Evolutionary conservation across 2,329 filamentous ascomycete genomes (phyloP), one percentile per base, ranked within the genome.

Genomic region (Diplodia scrobiculata): DNA sequence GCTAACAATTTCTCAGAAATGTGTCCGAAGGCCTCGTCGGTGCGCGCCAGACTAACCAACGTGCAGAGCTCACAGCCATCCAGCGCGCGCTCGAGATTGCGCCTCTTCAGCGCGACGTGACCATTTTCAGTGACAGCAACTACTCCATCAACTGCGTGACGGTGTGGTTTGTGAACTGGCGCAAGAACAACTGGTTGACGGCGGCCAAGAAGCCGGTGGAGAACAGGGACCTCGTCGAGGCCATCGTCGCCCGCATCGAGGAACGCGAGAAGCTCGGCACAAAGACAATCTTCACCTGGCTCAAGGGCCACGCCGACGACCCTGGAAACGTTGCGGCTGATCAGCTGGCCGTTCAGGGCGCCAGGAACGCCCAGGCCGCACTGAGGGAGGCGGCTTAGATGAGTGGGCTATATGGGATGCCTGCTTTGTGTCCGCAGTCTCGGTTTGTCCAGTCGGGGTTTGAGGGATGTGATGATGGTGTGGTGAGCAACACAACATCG

Each of bases 91-190:
- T 98, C 25, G 87, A 97, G 73, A 85, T 89, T 53, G 87, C 89
- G 1, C 88, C 91, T 0, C 79, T 85, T 17, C 83, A 88, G 67
- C 84, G 90, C 66, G 82, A 87, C 67, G 84, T 96, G 13, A 84
- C 88, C 66, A 96, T 99, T 70, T 85, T 89, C 74, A 92, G 89
- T n/a, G 95, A 99, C 79, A 95, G 91, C 77, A 88, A 88, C 73
- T 98, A 98, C 79, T 85, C 91, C 1, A 97, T 97, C 77, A 89
- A 93, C 70, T 98, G 94, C 73, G 87, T 92, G 29, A 96, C 89
- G 0, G 84, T 87, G 52, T 99, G 95, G 94, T 92, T 87, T 73
- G 77, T 79, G 25, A 88, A 84, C 66, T 98, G 95, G 95, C 82
- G 86, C 69, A 83, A 79, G 66, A 89, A 94, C 71, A 84, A 84